Percentiles rank a stretch among this genome's conserved stretches.
These are phyloP conservation scores for Wilcoxina mikolae DNA, from an alignment of 495 filamentous ascomycete genomes.

Conservation along the genomic window DNA sequence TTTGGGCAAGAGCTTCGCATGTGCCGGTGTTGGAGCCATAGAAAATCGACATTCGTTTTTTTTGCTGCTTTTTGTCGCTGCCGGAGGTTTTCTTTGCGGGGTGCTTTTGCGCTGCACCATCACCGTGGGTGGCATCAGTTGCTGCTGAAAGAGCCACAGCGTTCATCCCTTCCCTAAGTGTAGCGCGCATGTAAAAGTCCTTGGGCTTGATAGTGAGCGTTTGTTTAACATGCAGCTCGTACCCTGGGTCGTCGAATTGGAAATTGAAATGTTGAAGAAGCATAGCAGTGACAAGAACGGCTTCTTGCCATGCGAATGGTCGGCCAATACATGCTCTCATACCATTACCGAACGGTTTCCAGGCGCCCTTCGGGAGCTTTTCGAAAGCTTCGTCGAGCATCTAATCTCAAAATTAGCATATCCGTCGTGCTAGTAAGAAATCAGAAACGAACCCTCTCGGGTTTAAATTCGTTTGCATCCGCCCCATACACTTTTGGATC, in stretches of 20 bases:
- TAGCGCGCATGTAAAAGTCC: slow-evolving; percentile 54
- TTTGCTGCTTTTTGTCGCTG: not conserved
- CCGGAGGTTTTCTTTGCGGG: not conserved
- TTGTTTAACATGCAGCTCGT: slow-evolving; percentile 52
- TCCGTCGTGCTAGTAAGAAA: too few relatives aligned
- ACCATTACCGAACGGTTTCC: slow-evolving; percentile 53
- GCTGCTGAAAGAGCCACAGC: slow-evolving; percentile 38
- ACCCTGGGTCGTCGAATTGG: slow-evolving; percentile 40
- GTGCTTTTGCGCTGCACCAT: too few relatives aligned
- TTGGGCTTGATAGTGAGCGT: slow-evolving; percentile 67
- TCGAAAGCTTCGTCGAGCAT: slow-evolving; percentile 50
- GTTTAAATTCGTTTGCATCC: slow-evolving; percentile 41
- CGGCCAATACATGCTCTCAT: slow-evolving; percentile 39
- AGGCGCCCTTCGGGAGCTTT: slow-evolving; percentile 38
- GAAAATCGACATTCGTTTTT: slow-evolving; percentile 46
- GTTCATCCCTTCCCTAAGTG: slow-evolving; percentile 43
- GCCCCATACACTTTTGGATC: slow-evolving; percentile 41
- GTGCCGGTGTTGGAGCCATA: slow-evolving; percentile 66
- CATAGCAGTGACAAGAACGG: slow-evolving; percentile 39
- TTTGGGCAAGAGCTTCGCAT: slow-evolving; percentile 53
- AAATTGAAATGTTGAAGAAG: slow-evolving; percentile 52
- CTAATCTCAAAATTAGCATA: not conserved
- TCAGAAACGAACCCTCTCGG: slow-evolving; percentile 33
- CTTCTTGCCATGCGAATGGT: slow-evolving; percentile 51
- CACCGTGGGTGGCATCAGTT: too few relatives aligned